Evolutionary conservation across 2,329 filamentous ascomycete genomes (phyloP).

Genomic region (Sordariomycetes sp.): DNA sequence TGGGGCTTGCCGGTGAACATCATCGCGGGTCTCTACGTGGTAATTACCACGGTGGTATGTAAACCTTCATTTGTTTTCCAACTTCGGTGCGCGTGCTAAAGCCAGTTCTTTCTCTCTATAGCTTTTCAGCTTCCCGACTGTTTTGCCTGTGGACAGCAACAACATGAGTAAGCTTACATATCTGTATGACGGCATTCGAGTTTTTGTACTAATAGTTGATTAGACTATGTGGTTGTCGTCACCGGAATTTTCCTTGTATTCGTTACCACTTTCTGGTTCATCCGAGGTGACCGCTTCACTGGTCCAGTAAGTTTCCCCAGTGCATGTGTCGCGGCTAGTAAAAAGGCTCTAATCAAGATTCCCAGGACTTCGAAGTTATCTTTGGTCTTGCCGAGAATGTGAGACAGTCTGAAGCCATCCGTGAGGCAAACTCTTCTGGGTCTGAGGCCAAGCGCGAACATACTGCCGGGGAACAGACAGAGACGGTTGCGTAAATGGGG

Average conservation of each 20-base stretch:
- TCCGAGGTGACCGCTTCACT: conserved; percentile 1
- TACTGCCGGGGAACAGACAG: no score
- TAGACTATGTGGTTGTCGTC: conserved; percentile 4
- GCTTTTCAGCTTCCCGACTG: conserved; percentile 5
- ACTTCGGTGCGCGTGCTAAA: neutral
- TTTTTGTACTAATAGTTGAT: no score
- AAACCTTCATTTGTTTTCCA: neutral
- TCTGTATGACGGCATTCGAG: no score
- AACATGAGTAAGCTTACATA: no score
- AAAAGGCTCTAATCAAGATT: no score
- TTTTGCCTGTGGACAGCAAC: conserved; percentile 2
- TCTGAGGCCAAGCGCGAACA: no score
- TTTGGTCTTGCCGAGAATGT: no score
- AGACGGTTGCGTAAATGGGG: no score
- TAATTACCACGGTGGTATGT: conserved; percentile 26
- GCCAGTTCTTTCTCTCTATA: neutral
- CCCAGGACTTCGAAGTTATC: no score
- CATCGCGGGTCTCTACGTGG: conserved; percentile 22
- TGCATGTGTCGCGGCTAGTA: no score
- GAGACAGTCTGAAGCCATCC: no score
- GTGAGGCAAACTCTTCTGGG: no score
- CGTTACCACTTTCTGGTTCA: conserved; percentile 3
- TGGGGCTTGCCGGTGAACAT: conserved; percentile 19
- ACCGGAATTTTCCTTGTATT: conserved; percentile 5
- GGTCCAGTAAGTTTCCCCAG: neutral